phyloP scores from a whole-genome alignment of 1,284 basidiomycete species.

The Ceratobasidium sp. region DNA sequence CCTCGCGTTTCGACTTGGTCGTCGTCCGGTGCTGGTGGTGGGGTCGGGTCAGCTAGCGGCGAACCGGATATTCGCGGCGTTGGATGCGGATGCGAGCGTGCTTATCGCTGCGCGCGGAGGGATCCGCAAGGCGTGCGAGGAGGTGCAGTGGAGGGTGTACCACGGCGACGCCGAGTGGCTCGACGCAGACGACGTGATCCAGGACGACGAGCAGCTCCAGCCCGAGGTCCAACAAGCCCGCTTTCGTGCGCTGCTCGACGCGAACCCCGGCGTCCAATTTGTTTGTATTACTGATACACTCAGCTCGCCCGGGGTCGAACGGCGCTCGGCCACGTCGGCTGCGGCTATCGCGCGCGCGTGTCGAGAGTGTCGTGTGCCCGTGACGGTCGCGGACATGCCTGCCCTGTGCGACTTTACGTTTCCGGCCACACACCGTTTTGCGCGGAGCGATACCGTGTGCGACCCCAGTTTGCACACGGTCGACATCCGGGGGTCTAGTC shows the following conservation, averaged over 20 bases:
- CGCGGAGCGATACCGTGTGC: constrained; percentile 52
- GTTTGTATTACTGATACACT: constrained; percentile 84
- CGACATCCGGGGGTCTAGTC: constrained; percentile 60
- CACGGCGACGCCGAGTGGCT: constrained; percentile 58
- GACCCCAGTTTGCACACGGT: constrained; percentile 47
- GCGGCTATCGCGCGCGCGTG: constrained; percentile 69
- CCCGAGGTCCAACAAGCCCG: constrained; percentile 51
- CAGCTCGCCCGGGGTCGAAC: constrained; percentile 55
- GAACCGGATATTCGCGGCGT: constrained; percentile 80
- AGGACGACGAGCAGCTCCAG: constrained; percentile 55
- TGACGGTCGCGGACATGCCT: constrained; percentile 91
- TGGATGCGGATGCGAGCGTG: constrained; percentile 86
- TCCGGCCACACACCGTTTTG: constrained; percentile 87
- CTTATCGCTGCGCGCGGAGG: constrained; percentile 71
- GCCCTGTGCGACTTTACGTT: constrained; percentile 92
- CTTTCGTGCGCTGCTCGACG: constrained; percentile 56
- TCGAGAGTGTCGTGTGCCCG: constrained; percentile 72
- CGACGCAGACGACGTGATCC: constrained; percentile 59
- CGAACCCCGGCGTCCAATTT: constrained; percentile 63
- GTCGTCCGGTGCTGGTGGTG: constrained; percentile 74
- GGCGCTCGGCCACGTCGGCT: constrained; percentile 68
- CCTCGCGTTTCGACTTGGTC: constrained; percentile 77
- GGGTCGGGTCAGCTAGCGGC: constrained; percentile 85
- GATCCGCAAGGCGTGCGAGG: constrained; percentile 69
- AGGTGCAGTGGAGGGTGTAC: constrained; percentile 74